phyloP scores from a whole-genome alignment of 495 filamentous ascomycete species.

The Corynascus novoguineensis region DNA sequence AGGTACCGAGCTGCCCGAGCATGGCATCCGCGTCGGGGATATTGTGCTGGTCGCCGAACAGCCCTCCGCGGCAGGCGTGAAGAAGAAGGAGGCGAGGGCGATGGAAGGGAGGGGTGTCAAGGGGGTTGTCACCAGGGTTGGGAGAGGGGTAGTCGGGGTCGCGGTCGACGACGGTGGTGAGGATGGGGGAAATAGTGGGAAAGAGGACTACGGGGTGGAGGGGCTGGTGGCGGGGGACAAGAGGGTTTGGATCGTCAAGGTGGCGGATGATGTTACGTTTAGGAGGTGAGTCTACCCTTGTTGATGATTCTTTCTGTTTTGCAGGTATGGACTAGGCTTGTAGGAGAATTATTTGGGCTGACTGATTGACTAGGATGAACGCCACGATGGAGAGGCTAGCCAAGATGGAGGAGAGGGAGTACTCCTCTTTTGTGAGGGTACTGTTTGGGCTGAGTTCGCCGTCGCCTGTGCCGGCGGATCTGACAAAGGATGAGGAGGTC shows the following conservation, averaged over 20 bases:
- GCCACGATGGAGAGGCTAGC: slow-evolving; percentile 75
- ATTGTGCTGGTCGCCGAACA: slow-evolving; percentile 78
- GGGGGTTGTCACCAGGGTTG: slow-evolving; percentile 75
- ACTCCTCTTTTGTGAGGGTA: slow-evolving; percentile 71
- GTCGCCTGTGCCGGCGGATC: slow-evolving; percentile 48
- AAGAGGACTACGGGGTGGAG: slow-evolving; percentile 61
- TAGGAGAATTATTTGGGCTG: not conserved
- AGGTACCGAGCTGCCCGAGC: slow-evolving; percentile 56
- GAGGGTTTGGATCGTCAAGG: slow-evolving; percentile 68
- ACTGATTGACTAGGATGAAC: slow-evolving; percentile 60
- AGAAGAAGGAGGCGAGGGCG: slow-evolving; percentile 64
- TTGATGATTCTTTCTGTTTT: not conserved
- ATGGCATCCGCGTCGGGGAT: slow-evolving; percentile 84
- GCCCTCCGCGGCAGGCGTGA: slow-evolving; percentile 51
- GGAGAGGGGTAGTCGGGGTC: slow-evolving; percentile 60
- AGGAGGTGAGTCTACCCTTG: slow-evolving; percentile 60
- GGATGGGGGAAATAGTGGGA: slow-evolving; percentile 61
- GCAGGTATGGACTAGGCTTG: not conserved
- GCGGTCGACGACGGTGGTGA: slow-evolving; percentile 60
- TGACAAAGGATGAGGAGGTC: slow-evolving; percentile 33
- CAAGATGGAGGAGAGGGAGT: slow-evolving; percentile 63
- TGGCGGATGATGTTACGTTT: slow-evolving; percentile 93
- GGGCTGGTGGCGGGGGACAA: slow-evolving; percentile 57
- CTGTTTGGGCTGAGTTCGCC: slow-evolving; percentile 69
- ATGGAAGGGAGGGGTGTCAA: slow-evolving; percentile 59